Evolutionary conservation across 257 asterid genomes (phyloP).

Genomic region (Nicotiana attenuata): DNA sequence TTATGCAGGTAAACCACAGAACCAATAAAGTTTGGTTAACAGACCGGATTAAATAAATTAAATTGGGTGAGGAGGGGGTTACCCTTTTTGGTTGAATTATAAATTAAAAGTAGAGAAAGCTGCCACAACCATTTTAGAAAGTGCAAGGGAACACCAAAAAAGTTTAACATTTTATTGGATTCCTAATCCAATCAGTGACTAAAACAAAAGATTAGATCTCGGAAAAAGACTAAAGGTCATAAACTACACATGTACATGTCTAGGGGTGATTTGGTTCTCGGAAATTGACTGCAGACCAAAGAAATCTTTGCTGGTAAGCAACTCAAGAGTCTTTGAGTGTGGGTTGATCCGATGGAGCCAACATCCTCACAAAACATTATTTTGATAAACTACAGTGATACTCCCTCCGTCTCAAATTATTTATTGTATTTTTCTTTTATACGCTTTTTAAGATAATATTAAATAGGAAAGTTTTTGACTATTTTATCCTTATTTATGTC

Average conservation of each 20-base stretch:
- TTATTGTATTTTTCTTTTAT: no score
- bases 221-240: not conserved
- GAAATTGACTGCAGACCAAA: constrained; percentile 11
- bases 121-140: constrained; percentile 5
- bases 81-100: not conserved
- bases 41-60: constrained; percentile 13
- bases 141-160: not conserved
- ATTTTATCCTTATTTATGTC: no score
- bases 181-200: not conserved
- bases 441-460: no score
- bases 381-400: not conserved
- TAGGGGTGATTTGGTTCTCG: not conserved
- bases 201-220: constrained; percentile 8
- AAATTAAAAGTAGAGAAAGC: constrained; percentile 17
- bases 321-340: not conserved
- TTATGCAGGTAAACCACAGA: constrained; percentile 6
- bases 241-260: not conserved
- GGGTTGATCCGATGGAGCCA: constrained; percentile 3
- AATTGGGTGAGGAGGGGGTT: not conserved
- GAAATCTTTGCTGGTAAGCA: constrained; percentile 15
- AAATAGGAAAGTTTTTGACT: no score
- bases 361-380: constrained; percentile 14
- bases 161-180: not conserved
- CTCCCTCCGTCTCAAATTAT: no score
- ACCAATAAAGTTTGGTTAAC: not conserved